Conservation (phyloP, 139 green algal species). For the Chlamydomonas asymmetrica region DNA sequence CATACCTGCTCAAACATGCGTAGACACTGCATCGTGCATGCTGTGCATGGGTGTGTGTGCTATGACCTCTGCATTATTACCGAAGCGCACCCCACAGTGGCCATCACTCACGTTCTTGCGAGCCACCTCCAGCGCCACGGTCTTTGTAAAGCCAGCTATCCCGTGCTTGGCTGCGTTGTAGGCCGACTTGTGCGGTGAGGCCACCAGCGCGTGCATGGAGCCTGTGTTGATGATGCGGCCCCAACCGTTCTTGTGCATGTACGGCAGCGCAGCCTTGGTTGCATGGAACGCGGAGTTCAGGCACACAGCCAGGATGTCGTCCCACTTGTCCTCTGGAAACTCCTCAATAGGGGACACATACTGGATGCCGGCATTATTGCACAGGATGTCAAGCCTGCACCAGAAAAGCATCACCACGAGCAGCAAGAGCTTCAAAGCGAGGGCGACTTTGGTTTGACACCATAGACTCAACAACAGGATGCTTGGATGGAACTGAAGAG, state of each 20-base stretch:
- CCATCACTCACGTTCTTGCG: no score
- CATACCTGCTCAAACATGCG: no score
- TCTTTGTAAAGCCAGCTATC: slow-evolving; percentile 59
- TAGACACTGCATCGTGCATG: no score
- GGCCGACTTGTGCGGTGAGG: slow-evolving; percentile 87
- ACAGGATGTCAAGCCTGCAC: slow-evolving; percentile 56
- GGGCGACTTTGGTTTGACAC: no score
- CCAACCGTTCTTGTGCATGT: slow-evolving; percentile 77
- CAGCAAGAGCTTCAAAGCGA: no score
- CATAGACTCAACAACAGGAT: no score
- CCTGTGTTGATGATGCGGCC: slow-evolving; percentile 88
- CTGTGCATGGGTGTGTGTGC: no score
- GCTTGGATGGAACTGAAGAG: no score
- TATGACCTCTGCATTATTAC: no score
- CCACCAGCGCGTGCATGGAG: slow-evolving; percentile 83
- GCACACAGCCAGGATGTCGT: slow-evolving; percentile 76
- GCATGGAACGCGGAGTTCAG: slow-evolving; percentile 79
- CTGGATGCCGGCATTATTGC: slow-evolving; percentile 81
- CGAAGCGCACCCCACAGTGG: no score
- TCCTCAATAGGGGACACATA: slow-evolving; percentile 70
- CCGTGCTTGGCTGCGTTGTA: slow-evolving; percentile 95
- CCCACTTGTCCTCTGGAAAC: slow-evolving; percentile 77
- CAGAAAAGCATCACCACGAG: no score
- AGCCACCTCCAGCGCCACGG: slow-evolving; percentile 74
- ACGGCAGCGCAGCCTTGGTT: slow-evolving; percentile 80